These are phyloP conservation scores for Didymellaceae sp. DNA, from an alignment of 2,329 filamentous ascomycete species.

Conservation along the genomic window DNA sequence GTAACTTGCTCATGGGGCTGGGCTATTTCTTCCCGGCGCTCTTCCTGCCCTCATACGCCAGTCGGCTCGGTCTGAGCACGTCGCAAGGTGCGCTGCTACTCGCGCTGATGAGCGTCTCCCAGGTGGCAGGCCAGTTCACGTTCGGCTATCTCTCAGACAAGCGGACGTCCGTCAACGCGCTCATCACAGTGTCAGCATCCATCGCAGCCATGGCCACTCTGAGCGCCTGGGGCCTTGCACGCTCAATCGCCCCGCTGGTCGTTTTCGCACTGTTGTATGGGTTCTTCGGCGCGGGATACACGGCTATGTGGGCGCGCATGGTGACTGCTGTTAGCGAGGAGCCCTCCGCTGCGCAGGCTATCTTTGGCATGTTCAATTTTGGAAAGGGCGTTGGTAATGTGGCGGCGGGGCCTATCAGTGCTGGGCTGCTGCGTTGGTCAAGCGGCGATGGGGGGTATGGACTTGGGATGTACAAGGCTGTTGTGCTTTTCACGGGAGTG, in stretches of 20 bases:
- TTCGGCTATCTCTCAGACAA: constrained; percentile 47
- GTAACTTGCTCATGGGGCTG: constrained; percentile 46
- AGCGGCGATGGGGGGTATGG: constrained; percentile 12
- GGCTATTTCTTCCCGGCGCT: constrained; percentile 50
- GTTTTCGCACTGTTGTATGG: constrained; percentile 51
- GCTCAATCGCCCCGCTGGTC: constrained; percentile 43
- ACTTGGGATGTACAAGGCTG: constrained; percentile 19
- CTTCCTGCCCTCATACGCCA: constrained; percentile 48
- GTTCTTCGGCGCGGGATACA: constrained; percentile 47
- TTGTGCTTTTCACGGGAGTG: constrained; percentile 25
- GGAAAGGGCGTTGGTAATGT: constrained; percentile 58
- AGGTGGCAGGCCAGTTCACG: constrained; percentile 41
- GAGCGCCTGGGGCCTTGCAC: constrained; percentile 52
- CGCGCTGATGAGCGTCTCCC: constrained; percentile 43
- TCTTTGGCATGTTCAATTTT: constrained; percentile 53
- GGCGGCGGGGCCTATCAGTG: constrained; percentile 56
- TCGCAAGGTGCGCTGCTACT: constrained; percentile 41
- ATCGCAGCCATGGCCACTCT: constrained; percentile 41
- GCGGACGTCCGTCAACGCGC: constrained; percentile 41
- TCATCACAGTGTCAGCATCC: constrained; percentile 38
- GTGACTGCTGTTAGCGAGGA: constrained; percentile 46
- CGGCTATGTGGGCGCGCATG: constrained; percentile 51
- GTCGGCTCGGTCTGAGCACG: constrained; percentile 21
- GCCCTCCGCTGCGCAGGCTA: constrained; percentile 44
- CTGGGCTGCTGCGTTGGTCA: constrained; percentile 33